phyloP scores from a whole-genome alignment of 2,329 filamentous ascomycete species.

The Trichophyton verrucosum region DNA sequence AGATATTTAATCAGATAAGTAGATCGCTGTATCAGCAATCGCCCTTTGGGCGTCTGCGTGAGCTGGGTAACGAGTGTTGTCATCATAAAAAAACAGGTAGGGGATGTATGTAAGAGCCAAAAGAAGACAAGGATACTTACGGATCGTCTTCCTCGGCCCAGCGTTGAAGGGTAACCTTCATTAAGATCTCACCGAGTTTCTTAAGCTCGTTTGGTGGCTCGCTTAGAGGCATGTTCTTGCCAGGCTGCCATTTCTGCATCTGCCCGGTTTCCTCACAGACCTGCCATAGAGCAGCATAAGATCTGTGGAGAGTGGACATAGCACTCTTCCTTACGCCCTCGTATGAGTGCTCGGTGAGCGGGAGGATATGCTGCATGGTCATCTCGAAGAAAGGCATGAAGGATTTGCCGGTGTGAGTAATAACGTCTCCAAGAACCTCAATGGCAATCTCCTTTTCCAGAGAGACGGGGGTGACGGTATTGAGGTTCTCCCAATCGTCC shows the following conservation, averaged over 20 bases:
- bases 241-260: conserved; percentile 74
- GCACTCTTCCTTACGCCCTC: conserved; percentile 89
- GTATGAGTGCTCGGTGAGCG: conserved; percentile 76
- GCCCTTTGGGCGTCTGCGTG: conserved; percentile 87
- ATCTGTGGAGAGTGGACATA: conserved; percentile 82
- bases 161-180: conserved; percentile 68
- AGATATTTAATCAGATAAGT: conserved; percentile 16
- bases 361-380: conserved; percentile 68
- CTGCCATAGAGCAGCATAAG: conserved; percentile 81
- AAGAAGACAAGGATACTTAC: conserved; percentile 44
- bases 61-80: conserved; percentile 95
- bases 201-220: conserved; percentile 66
- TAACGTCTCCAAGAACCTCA: conserved; percentile 85
- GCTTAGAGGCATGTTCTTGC: conserved; percentile 62
- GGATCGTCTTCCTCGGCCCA: conserved; percentile 88
- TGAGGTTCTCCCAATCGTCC: conserved; percentile 72
- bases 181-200: conserved; percentile 75
- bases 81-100: conserved; percentile 53
- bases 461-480: conserved; percentile 74
- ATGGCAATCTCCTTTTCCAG: conserved; percentile 96
- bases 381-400: conserved; percentile 79
- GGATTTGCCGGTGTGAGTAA: conserved; percentile 69
- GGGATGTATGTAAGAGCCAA: conserved; percentile 2
- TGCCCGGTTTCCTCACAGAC: conserved; percentile 69
- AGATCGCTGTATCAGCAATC: conserved; percentile 81